Evolutionary conservation across 805 yeast genomes (phyloP), one percentile per base, ranked within the genome.

Genomic region (Ogataea corticis): DNA sequence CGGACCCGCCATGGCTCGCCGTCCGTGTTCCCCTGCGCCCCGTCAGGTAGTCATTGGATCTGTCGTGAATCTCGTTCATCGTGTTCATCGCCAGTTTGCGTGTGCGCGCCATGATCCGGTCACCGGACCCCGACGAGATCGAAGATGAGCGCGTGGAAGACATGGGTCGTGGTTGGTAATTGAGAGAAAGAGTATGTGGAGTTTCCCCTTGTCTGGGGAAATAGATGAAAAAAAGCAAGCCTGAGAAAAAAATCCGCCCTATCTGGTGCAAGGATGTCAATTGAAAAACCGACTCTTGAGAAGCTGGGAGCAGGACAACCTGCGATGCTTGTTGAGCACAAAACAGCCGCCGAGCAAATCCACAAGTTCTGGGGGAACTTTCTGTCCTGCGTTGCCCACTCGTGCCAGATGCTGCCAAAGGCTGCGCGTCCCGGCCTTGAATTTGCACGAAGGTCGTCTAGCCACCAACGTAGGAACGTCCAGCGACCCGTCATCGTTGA

Each of bases 241-340:
- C 25, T 21, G 9, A 17, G 5, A 17, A 33, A 13, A 7, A 21
- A 18, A 17, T 19, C 19, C n/a, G n/a, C n/a, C n/a, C 16, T 27
- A 32, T 17, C 27, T 38, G 48, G 48, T 44, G 48, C 33, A 35
- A 29, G 44, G 48, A 18, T 34, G 38, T 36, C 52, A 39, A 11
- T 45, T 48, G 52, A 63, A 51, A 56, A 68, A 70, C 6, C 49
- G 48, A 39, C 59, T 60, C 2, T 52, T 17, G 15, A 67, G 49
- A 30, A 71, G 50, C 31, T 57, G 55, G 3, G 49, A 41, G 15
- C 69, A 68, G 23, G 51, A 39, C 3, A 55, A 32, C 46, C 78
- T 44, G 30, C 59, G 57, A n/a, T 42, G 35, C n/a, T 68, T 67
- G 50, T 63, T 63, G 68, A 75, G 71, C 3, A 55, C 56, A 36